Conservation (phyloP, 768 basidiomycete species). For the Cantharellus cinnabarinus region DNA sequence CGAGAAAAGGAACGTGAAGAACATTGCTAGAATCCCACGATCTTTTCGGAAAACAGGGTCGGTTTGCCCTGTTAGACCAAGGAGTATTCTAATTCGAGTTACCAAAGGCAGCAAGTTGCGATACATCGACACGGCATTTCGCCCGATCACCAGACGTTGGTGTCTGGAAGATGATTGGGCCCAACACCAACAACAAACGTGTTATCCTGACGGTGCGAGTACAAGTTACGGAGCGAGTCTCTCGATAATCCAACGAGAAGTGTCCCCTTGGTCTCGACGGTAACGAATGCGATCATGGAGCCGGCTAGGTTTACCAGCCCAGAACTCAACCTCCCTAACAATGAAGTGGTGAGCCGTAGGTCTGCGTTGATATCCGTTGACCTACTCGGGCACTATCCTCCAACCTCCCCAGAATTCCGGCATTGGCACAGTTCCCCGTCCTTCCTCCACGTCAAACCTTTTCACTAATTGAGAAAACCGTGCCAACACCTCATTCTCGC, state of each 20-base stretch:
- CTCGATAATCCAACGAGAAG: slow-evolving; percentile 54
- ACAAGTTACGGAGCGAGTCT: slow-evolving; percentile 45
- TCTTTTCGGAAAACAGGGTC: too few relatives aligned
- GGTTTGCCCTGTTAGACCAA: too few relatives aligned
- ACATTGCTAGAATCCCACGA: too few relatives aligned
- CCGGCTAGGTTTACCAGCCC: slow-evolving; percentile 89
- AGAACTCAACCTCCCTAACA: slow-evolving; percentile 82
- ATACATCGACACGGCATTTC: too few relatives aligned
- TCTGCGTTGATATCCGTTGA: slow-evolving; percentile 4
- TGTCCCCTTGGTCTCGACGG: slow-evolving; percentile 30
- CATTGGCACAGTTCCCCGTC: slow-evolving; percentile 26
- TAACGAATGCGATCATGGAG: slow-evolving; percentile 81
- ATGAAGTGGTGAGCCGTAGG: too few relatives aligned
- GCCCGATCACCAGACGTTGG: too few relatives aligned
- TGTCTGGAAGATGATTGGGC: too few relatives aligned
- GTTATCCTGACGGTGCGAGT: too few relatives aligned
- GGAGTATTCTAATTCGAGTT: too few relatives aligned
- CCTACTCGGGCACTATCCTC: slow-evolving; percentile 78
- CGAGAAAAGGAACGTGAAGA: too few relatives aligned
- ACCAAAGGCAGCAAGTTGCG: too few relatives aligned
- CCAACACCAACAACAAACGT: too few relatives aligned
- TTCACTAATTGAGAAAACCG: slow-evolving; percentile 38
- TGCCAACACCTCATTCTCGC: slow-evolving; percentile 44
- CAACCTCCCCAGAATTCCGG: slow-evolving; percentile 96
- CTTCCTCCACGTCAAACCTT: slow-evolving; percentile 25